phyloP scores from a whole-genome alignment of 805 yeast genomes.

The Candida patagonica region DNA sequence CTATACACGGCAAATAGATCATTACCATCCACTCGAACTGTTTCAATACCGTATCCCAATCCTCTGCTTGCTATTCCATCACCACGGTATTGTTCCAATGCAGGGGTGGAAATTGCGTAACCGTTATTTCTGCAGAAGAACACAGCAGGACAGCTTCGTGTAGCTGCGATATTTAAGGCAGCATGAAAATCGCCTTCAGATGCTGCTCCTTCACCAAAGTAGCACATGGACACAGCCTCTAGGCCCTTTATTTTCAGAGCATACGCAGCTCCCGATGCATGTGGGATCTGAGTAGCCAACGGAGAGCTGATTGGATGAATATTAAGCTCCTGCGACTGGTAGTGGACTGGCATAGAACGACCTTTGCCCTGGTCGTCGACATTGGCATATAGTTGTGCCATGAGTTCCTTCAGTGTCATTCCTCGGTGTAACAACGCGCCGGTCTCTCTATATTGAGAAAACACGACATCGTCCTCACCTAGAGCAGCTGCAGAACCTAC shows the following conservation, averaged over 20 bases:
- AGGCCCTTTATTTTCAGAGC: slow-evolving; percentile 25
- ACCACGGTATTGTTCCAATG: slow-evolving; percentile 28
- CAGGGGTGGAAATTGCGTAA: slow-evolving; percentile 29
- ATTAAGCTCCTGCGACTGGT: slow-evolving; percentile 21
- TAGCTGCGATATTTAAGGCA: slow-evolving; percentile 29
- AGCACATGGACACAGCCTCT: slow-evolving; percentile 23
- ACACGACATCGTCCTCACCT: slow-evolving; percentile 22
- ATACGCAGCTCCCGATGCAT: slow-evolving; percentile 31
- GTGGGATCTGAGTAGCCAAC: slow-evolving; percentile 29
- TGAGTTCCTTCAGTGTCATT: slow-evolving; percentile 23
- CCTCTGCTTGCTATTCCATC: slow-evolving; percentile 30
- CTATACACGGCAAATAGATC: slow-evolving; percentile 25
- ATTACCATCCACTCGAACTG: slow-evolving; percentile 29
- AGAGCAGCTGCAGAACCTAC: slow-evolving; percentile 28
- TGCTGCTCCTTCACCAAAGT: slow-evolving; percentile 30
- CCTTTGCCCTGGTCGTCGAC: slow-evolving; percentile 25
- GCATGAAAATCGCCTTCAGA: slow-evolving; percentile 31
- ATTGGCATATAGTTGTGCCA: slow-evolving; percentile 27
- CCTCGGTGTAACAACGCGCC: slow-evolving; percentile 27
- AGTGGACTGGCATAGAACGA: slow-evolving; percentile 29
- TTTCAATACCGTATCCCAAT: slow-evolving; percentile 28
- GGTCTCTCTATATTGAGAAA: slow-evolving; percentile 28
- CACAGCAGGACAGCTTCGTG: slow-evolving; percentile 27
- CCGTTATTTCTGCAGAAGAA: slow-evolving; percentile 29
- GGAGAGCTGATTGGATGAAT: slow-evolving; percentile 29